Conservation (phyloP, 2,329 filamentous ascomycete genomes). For the Mollisia scopiformis region DNA sequence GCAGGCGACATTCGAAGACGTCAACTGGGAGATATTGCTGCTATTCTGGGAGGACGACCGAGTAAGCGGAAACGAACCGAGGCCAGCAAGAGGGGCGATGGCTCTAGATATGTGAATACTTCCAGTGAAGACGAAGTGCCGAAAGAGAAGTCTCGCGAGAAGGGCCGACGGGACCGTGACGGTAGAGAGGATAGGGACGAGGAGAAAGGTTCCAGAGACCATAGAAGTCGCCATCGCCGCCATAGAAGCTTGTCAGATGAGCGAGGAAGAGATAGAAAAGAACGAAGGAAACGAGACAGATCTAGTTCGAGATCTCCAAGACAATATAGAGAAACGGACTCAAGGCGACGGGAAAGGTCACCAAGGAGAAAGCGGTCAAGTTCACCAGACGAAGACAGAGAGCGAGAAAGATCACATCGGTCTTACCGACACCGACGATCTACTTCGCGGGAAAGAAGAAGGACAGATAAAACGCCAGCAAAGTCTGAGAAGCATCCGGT, state of each 20-base stretch:
- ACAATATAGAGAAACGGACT: slow-evolving; percentile 29
- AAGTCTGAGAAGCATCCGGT: slow-evolving; percentile 9
- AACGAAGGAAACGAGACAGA: slow-evolving; percentile 22
- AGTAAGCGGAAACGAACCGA: slow-evolving; percentile 29
- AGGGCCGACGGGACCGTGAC: slow-evolving; percentile 5
- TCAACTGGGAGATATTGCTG: slow-evolving; percentile 63
- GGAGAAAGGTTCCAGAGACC: slow-evolving; percentile 11
- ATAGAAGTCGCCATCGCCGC: slow-evolving; percentile 37
- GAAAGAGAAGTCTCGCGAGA: slow-evolving; percentile 8
- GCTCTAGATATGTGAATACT: slow-evolving; percentile 14
- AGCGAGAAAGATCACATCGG: slow-evolving; percentile 17
- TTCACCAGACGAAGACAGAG: slow-evolving; percentile 22
- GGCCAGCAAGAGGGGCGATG: slow-evolving; percentile 10
- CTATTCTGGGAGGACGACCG: slow-evolving; percentile 51
- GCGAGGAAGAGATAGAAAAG: slow-evolving; percentile 19
- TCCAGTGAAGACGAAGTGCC: slow-evolving; percentile 23
- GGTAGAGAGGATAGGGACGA: slow-evolving; percentile 11
- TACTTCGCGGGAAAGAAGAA: slow-evolving; percentile 9
- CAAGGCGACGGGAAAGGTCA: slow-evolving; percentile 38
- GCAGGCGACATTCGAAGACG: slow-evolving; percentile 56
- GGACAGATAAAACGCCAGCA: neutral
- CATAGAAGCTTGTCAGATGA: slow-evolving; percentile 28
- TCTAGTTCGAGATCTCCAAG: slow-evolving; percentile 30
- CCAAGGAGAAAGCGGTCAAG: slow-evolving; percentile 26
- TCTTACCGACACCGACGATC: slow-evolving; percentile 15